A percentile compares a stretch with the other conserved stretches of the same genome.
Conservation (phyloP, 805 yeast species). For the Lachancea dasiensis region DNA sequence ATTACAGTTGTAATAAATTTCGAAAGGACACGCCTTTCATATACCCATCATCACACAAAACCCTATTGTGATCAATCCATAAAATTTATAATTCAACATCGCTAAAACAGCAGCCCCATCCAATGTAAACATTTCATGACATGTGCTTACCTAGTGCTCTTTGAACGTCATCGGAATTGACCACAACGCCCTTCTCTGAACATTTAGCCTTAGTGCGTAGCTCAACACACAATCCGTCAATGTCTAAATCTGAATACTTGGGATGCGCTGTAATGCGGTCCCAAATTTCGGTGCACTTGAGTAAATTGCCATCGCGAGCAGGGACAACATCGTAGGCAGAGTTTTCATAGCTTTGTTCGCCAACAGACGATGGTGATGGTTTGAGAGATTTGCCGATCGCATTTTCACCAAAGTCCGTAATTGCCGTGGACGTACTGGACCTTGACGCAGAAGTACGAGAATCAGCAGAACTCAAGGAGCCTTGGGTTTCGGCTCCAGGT, state of each 20-base stretch:
- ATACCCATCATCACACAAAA: no score
- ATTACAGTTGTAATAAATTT: no score
- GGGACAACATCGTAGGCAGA: constrained; percentile 47
- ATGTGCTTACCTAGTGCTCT: constrained; percentile 34
- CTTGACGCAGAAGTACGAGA: constrained; percentile 3
- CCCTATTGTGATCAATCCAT: no score
- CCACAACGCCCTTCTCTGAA: constrained; percentile 86
- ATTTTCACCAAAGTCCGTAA: constrained; percentile 4
- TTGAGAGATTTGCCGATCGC: not conserved
- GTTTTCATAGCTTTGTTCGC: not conserved
- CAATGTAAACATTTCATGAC: no score
- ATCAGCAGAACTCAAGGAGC: constrained; percentile 1
- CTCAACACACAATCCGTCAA: constrained; percentile 88
- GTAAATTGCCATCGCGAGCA: constrained; percentile 49
- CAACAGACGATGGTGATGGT: not conserved
- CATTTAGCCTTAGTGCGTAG: constrained; percentile 91
- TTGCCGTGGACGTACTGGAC: constrained; percentile 5
- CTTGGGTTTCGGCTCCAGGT: not conserved
- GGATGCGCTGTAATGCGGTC: constrained; percentile 94
- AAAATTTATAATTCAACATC: no score
- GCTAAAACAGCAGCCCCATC: no score
- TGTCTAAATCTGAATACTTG: constrained; percentile 84
- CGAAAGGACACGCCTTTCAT: no score
- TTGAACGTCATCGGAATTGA: constrained; percentile 75
- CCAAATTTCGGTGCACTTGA: constrained; percentile 92